phyloP scores from a whole-genome alignment of 148 eudicot genomes.

The Chenopodium berlandieri region DNA sequence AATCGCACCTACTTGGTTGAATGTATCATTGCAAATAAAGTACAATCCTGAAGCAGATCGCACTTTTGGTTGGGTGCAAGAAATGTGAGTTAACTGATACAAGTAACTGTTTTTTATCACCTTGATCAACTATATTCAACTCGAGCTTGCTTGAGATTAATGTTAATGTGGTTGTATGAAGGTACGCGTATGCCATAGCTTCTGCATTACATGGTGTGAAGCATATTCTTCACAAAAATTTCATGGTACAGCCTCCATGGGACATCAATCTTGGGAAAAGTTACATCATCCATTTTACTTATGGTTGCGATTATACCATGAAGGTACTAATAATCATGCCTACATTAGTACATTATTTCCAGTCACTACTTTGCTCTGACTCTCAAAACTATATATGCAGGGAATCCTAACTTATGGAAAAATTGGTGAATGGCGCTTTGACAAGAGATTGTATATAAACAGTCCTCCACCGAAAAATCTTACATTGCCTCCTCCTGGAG shows the following conservation, averaged over 20 bases:
- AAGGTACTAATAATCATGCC: slow-evolving; percentile 22
- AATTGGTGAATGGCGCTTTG: slow-evolving; percentile 51
- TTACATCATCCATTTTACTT: slow-evolving; percentile 31
- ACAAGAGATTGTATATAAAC: slow-evolving; percentile 36
- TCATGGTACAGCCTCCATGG: slow-evolving; percentile 63
- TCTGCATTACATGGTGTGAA: slow-evolving; percentile 47
- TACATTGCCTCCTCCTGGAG: slow-evolving; percentile 45
- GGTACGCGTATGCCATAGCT: slow-evolving; percentile 57
- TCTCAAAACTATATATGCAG: slow-evolving; percentile 13
- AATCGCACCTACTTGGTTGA: slow-evolving; percentile 72
- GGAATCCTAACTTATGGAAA: slow-evolving; percentile 42
- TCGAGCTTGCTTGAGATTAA: not conserved
- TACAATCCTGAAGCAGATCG: slow-evolving; percentile 59
- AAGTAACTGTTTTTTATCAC: not conserved
- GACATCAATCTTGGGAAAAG: slow-evolving; percentile 29
- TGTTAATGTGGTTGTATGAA: not conserved
- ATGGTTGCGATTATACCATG: slow-evolving; percentile 44
- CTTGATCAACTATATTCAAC: not conserved
- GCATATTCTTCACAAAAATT: slow-evolving; percentile 43
- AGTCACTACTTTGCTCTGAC: not conserved
- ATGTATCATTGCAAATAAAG: slow-evolving; percentile 63
- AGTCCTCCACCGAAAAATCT: slow-evolving; percentile 48
- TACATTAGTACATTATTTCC: too few species aligned
- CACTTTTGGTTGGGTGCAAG: slow-evolving; percentile 57
- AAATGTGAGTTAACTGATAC: slow-evolving; percentile 26